Evolutionary conservation across 225 moss, liverwort and hornwort species (phyloP).

Genomic region (Lunularia cruciata): DNA sequence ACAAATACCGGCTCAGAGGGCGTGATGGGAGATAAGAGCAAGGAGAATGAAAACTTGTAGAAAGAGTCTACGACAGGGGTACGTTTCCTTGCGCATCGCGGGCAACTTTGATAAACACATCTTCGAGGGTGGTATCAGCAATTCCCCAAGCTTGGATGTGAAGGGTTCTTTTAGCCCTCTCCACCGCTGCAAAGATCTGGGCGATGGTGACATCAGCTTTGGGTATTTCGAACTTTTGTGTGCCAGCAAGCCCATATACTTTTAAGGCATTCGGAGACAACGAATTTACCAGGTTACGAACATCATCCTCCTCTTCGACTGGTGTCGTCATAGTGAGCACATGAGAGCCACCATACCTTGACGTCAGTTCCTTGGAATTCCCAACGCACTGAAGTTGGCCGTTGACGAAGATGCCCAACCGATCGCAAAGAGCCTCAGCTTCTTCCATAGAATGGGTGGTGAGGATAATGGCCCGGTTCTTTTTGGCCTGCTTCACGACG

Average conservation of each 20-base stretch:
- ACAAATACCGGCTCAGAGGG: background rate
- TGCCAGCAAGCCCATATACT: constrained; percentile 70
- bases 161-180: constrained; percentile 56
- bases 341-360: constrained; percentile 77
- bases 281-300: constrained; percentile 42
- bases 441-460: constrained; percentile 99
- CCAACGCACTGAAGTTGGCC: constrained; percentile 92
- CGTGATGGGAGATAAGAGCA: background rate
- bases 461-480: constrained; percentile 84
- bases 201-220: constrained; percentile 67
- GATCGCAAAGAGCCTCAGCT: constrained; percentile 90
- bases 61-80: constrained; percentile 1
- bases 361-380: constrained; percentile 88
- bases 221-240: constrained; percentile 88
- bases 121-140: constrained; percentile 90
- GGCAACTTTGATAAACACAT: constrained; percentile 87
- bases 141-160: constrained; percentile 85
- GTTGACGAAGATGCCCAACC: constrained; percentile 82
- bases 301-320: constrained; percentile 46
- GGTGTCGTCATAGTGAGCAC: constrained; percentile 79
- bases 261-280: constrained; percentile 57
- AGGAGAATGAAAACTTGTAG: background rate
- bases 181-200: constrained; percentile 60
- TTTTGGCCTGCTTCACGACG: constrained; percentile 93
- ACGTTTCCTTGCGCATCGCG: constrained; percentile 44